phyloP scores from a whole-genome alignment of 2,329 filamentous ascomycete species.

The Fusarium pilosicola region DNA sequence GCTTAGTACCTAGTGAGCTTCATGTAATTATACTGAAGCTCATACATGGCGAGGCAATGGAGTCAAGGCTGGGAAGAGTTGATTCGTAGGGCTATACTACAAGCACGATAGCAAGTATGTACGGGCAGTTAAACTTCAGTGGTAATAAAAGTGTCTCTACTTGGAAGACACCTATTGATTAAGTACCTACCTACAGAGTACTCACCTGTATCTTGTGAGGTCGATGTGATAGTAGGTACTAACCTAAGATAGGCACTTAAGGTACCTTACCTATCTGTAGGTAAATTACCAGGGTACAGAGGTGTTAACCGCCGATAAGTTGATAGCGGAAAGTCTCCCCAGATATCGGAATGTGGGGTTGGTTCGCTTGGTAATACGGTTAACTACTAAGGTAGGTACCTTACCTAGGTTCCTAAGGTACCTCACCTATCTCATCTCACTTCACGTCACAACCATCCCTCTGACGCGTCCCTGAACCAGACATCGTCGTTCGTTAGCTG shows the following conservation, averaged over 20 bases:
- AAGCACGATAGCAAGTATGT: not conserved
- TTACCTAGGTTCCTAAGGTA: not conserved
- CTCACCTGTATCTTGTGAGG: not conserved
- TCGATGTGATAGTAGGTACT: not conserved
- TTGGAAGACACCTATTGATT: not conserved
- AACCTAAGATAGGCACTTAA: not conserved
- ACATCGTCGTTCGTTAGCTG: constrained; percentile 7
- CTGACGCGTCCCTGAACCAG: not conserved
- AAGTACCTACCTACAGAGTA: not conserved
- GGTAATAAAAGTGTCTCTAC: not conserved
- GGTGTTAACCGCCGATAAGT: not conserved
- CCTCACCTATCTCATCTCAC: not conserved
- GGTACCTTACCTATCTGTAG: too few species aligned
- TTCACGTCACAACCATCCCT: constrained; percentile 1
- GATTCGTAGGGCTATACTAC: not conserved
- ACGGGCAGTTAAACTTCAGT: not conserved
- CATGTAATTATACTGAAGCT: not conserved
- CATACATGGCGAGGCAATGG: not conserved
- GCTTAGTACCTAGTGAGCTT: not conserved
- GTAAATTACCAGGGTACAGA: too few species aligned
- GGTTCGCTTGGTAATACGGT: constrained; percentile 1
- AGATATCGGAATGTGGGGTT: constrained; percentile 6
- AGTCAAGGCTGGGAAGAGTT: not conserved
- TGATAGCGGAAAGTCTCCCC: not conserved
- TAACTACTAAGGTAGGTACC: not conserved